A percentile compares a stretch with the other conserved stretches of the same genome.
Evolutionary conservation across 352 stramenopile genomes (phyloP).

Genomic region (Globisporangium perplexum): DNA sequence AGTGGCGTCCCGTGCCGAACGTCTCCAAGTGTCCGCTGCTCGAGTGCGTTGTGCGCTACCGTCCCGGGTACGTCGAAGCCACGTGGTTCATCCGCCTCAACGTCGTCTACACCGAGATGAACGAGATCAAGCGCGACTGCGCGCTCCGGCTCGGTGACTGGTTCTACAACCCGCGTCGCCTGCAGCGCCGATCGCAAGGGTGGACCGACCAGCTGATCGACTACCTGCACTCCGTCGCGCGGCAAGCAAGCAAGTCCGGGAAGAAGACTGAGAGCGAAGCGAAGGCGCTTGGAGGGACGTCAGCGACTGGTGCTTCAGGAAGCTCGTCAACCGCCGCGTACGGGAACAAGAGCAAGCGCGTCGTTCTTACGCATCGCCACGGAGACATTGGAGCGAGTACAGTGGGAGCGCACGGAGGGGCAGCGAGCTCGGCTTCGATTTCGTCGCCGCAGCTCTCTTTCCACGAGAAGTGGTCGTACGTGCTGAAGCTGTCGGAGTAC

Average conservation of each 20-base stretch:
- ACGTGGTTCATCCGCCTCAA: slow-evolving; percentile 85
- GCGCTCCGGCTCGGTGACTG: slow-evolving; percentile 57
- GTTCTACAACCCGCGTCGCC: slow-evolving; percentile 74
- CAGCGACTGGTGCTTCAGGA: background rate
- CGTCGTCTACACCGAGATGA: slow-evolving; percentile 84
- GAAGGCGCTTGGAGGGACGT: slow-evolving; percentile 3
- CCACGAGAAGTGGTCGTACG: slow-evolving; percentile 80
- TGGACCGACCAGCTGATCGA: slow-evolving; percentile 82
- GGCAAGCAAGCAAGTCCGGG: slow-evolving; percentile 29
- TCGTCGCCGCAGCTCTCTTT: slow-evolving; percentile 29
- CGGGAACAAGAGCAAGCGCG: background rate
- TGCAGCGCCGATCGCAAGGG: slow-evolving; percentile 59
- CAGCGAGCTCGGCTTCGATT: slow-evolving; percentile 2
- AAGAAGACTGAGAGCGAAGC: slow-evolving; percentile 18
- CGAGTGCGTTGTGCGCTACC: slow-evolving; percentile 73
- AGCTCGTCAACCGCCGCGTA: background rate
- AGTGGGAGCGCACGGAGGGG: background rate
- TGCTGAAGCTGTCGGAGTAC: slow-evolving; percentile 76
- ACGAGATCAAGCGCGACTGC: slow-evolving; percentile 73
- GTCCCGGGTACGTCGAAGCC: slow-evolving; percentile 56
- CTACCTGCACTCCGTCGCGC: slow-evolving; percentile 59
- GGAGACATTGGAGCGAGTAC: slow-evolving; percentile 19
- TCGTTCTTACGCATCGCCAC: slow-evolving; percentile 24
- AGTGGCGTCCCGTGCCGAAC: slow-evolving; percentile 70
- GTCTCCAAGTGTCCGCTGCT: slow-evolving; percentile 77